Percentiles rank a stretch among this genome's conserved stretches.
These are phyloP conservation scores for Vitis riparia DNA, from an alignment of 164 flowering plant genomes.

Conservation along the genomic window DNA sequence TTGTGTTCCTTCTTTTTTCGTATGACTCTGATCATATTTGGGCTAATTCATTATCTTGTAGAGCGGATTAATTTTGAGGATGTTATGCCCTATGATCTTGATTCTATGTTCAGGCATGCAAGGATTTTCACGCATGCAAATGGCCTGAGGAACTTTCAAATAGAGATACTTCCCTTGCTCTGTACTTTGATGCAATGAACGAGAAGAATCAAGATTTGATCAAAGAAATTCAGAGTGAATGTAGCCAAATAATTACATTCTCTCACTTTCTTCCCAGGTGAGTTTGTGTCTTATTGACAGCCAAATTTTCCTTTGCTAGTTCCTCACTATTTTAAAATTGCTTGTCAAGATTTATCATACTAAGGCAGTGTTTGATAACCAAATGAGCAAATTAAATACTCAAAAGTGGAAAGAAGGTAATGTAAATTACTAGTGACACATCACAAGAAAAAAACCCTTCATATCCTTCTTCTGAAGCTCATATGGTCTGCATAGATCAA, in stretches of 20 bases:
- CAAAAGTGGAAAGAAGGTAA: too few relatives aligned
- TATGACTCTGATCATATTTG: too few relatives aligned
- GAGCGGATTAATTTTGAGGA: not conserved
- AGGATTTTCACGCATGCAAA: conserved; percentile 79
- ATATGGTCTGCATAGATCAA: not conserved
- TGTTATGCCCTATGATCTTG: not conserved
- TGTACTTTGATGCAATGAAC: conserved; percentile 69
- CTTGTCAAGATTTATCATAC: not conserved
- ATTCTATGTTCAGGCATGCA: conserved; percentile 56
- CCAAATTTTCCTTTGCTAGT: not conserved
- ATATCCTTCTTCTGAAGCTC: not conserved
- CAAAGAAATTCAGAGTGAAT: conserved; percentile 44
- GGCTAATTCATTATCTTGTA: not conserved
- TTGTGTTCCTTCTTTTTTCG: not conserved
- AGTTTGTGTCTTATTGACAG: conserved; percentile 12
- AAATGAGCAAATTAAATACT: too few relatives aligned
- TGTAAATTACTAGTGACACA: too few relatives aligned
- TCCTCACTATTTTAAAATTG: not conserved
- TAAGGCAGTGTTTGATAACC: too few relatives aligned
- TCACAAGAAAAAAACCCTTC: not conserved
- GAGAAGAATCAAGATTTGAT: conserved; percentile 36
- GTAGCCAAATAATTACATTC: conserved; percentile 65
- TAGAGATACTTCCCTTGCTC: conserved; percentile 58
- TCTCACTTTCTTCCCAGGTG: conserved; percentile 91
- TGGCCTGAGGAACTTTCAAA: conserved; percentile 69